phyloP scores from a whole-genome alignment of 2,329 filamentous ascomycete species.

The Alternaria dauci region DNA sequence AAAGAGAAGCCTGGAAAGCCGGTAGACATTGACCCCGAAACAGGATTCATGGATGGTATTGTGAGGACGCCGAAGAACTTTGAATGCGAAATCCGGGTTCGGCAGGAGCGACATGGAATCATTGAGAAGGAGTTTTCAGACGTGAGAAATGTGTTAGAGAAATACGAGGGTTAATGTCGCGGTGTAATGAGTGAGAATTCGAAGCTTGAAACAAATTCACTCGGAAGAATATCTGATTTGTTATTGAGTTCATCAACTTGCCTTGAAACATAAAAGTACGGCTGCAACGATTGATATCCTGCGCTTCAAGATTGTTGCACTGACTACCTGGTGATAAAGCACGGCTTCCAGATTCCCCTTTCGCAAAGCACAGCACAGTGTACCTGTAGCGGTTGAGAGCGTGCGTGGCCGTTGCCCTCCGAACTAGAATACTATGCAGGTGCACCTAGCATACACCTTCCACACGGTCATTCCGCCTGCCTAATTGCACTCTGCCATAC shows the following conservation, averaged over 20 bases:
- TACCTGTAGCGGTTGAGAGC: not conserved
- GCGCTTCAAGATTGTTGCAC: not conserved
- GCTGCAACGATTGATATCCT: not conserved
- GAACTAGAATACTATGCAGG: not conserved
- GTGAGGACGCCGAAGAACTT: conserved; percentile 3
- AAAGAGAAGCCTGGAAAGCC: conserved; percentile 7
- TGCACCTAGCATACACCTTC: not conserved
- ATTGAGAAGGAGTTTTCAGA: not conserved
- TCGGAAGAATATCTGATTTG: not conserved
- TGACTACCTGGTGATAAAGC: not conserved
- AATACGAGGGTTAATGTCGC: not conserved
- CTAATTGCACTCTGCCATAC: not conserved
- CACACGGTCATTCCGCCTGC: not conserved
- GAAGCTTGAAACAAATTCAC: not conserved
- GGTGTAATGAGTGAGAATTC: not conserved
- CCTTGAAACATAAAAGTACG: not conserved
- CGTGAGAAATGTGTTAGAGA: not conserved
- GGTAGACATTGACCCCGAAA: conserved; percentile 5
- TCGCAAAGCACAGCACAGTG: not conserved
- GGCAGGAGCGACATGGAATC: not conserved
- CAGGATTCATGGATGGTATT: conserved; percentile 4
- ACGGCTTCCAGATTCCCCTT: not conserved
- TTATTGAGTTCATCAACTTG: not conserved
- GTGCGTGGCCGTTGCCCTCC: not conserved
- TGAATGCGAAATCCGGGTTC: conserved; percentile 4